Percentiles rank a stretch among this genome's conserved stretches.
Evolutionary conservation across 2,329 filamentous ascomycete genomes (phyloP).

Genomic region (Corynespora cassiicola): DNA sequence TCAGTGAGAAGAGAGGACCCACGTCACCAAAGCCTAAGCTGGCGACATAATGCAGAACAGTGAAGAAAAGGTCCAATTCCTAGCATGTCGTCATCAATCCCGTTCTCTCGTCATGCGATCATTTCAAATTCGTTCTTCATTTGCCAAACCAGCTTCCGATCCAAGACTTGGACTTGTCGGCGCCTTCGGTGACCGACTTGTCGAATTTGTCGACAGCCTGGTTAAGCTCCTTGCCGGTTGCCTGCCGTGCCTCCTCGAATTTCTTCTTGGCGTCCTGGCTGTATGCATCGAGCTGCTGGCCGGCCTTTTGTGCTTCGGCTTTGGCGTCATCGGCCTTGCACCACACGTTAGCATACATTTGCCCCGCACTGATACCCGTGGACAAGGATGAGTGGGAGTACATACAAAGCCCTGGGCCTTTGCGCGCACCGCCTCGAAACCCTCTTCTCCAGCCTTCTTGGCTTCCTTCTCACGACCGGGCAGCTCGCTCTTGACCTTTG

Average conservation of each 20-base stretch:
- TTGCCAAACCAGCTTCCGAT: constrained; percentile 88
- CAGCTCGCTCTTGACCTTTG: constrained; percentile 70
- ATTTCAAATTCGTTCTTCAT: constrained; percentile 51
- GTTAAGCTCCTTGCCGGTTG: constrained; percentile 62
- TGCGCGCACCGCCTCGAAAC: constrained; percentile 49
- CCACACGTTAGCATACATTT: not conserved
- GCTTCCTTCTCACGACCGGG: constrained; percentile 68
- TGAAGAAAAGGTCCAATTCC: no score
- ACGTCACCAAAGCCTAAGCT: constrained; percentile 20
- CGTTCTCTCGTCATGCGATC: not conserved
- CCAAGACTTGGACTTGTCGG: constrained; percentile 82
- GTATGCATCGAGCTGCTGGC: constrained; percentile 63
- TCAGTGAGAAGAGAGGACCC: constrained; percentile 24
- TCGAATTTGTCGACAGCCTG: constrained; percentile 77
- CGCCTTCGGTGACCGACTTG: constrained; percentile 77
- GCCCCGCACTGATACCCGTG: not conserved
- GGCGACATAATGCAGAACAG: no score
- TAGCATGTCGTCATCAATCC: not conserved
- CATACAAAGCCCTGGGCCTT: constrained; percentile 51
- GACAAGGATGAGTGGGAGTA: constrained; percentile 1
- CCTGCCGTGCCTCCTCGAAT: constrained; percentile 69
- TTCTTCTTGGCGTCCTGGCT: constrained; percentile 64
- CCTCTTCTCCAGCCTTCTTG: constrained; percentile 68
- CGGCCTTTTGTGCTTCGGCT: constrained; percentile 66
- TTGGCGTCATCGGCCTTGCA: constrained; percentile 46